These are phyloP conservation scores for Melaleuca quinquenervia DNA, from an alignment of 345 rosid genomes.

Conservation along the genomic window DNA sequence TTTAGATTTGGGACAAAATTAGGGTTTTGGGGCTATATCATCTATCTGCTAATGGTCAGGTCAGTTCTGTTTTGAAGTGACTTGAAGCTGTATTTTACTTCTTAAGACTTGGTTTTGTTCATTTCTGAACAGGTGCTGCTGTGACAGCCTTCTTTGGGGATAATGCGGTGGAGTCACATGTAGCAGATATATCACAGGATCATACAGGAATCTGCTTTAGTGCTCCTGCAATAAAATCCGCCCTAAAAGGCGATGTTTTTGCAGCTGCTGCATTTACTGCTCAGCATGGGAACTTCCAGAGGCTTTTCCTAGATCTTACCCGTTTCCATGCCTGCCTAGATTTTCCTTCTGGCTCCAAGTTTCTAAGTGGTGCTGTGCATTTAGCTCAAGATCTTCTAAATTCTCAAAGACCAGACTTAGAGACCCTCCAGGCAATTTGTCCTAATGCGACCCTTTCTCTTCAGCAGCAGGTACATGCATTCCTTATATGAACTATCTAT, in stretches of 20 bases:
- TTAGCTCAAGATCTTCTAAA: conserved; percentile 52
- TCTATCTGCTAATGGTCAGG: neutral
- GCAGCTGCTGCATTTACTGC: conserved; percentile 70
- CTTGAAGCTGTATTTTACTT: neutral
- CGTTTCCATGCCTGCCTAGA: conserved; percentile 59
- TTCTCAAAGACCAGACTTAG: conserved; percentile 49
- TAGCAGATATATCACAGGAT: conserved; percentile 12
- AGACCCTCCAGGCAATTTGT: conserved; percentile 46
- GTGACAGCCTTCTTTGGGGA: conserved; percentile 56
- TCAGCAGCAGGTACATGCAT: conserved; percentile 77
- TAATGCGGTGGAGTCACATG: conserved; percentile 30
- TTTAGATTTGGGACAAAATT: neutral
- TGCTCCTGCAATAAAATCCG: conserved; percentile 43
- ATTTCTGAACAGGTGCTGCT: conserved; percentile 42
- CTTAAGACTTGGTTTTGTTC: neutral
- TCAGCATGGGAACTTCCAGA: conserved; percentile 81
- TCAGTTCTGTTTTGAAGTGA: neutral
- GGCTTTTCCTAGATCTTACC: conserved; percentile 65
- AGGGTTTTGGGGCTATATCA: neutral
- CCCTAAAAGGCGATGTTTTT: conserved; percentile 56
- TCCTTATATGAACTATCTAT: neutral
- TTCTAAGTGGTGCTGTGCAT: conserved; percentile 45
- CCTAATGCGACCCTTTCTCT: conserved; percentile 59
- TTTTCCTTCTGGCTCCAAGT: conserved; percentile 68
- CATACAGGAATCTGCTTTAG: conserved; percentile 33